Evolutionary conservation across 495 filamentous ascomycete genomes (phyloP).

Genomic region (Tuber calosporum): DNA sequence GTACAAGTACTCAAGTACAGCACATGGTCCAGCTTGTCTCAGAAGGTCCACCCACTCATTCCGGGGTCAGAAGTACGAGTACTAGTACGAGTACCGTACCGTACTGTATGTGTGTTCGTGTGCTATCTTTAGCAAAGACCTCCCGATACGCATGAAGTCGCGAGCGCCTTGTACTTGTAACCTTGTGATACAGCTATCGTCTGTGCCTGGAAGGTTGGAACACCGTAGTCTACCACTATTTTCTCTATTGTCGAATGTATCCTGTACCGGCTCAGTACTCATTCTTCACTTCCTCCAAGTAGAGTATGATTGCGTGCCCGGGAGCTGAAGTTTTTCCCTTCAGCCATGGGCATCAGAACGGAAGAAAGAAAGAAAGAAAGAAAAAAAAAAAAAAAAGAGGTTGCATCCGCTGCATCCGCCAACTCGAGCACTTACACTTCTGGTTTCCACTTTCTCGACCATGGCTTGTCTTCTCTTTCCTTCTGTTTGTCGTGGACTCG

Average conservation of each 20-base stretch:
- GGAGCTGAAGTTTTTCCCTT: not conserved
- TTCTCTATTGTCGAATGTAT: not conserved
- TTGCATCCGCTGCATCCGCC: not conserved
- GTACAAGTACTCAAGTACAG: too few relatives aligned
- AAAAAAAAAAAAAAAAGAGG: not conserved
- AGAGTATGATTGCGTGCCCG: not conserved
- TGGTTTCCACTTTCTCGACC: not conserved
- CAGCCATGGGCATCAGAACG: not conserved
- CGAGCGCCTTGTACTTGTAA: not conserved
- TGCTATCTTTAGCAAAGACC: not conserved
- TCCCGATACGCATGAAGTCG: not conserved
- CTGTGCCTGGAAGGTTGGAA: not conserved
- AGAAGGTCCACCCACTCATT: not conserved
- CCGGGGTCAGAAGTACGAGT: too few relatives aligned
- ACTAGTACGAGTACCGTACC: too few relatives aligned
- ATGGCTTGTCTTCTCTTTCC: not conserved
- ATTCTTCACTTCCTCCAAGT: not conserved
- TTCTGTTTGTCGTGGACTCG: not conserved
- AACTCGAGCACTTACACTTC: not conserved
- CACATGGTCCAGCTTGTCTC: not conserved
- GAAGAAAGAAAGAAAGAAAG: not conserved
- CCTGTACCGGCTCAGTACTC: not conserved
- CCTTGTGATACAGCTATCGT: not conserved
- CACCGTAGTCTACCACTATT: not conserved
- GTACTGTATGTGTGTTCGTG: not conserved